Conservation (phyloP, 352 stramenopile species). For the Pythium sukuiense region DNA sequence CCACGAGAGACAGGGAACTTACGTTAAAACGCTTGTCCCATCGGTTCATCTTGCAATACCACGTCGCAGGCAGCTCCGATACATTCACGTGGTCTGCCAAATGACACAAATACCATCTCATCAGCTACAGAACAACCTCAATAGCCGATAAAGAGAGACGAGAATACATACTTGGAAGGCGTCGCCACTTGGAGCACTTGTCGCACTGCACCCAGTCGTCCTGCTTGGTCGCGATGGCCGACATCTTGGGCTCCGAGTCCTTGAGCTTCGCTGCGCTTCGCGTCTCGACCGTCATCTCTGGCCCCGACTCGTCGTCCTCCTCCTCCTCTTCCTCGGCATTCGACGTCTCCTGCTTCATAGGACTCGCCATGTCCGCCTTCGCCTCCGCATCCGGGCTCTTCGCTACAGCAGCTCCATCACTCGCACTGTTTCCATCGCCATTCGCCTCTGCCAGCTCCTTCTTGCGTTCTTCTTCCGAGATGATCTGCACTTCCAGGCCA, state of each 20-base stretch:
- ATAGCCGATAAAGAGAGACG: background rate
- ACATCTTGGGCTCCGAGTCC: constrained; percentile 44
- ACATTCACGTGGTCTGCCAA: constrained; percentile 74
- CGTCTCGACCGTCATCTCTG: constrained; percentile 50
- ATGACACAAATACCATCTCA: background rate
- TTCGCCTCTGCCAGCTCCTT: constrained; percentile 31
- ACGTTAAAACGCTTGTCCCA: constrained; percentile 83
- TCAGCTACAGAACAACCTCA: constrained; percentile 1
- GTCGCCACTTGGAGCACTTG: constrained; percentile 85
- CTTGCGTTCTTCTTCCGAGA: constrained; percentile 62
- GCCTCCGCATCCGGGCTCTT: background rate
- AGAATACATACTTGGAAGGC: constrained; percentile 60
- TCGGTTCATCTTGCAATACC: constrained; percentile 88
- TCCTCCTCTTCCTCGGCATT: constrained; percentile 22
- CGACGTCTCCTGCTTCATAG: constrained; percentile 21
- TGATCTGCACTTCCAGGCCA: constrained; percentile 71
- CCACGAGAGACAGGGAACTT: constrained; percentile 7
- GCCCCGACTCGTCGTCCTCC: constrained; percentile 21
- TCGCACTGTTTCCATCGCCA: background rate
- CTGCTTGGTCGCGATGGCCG: constrained; percentile 64
- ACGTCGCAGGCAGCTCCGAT: constrained; percentile 64
- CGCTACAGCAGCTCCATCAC: constrained; percentile 3
- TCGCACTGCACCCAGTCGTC: constrained; percentile 87
- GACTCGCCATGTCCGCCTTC: constrained; percentile 3
- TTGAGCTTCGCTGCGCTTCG: constrained; percentile 52